Percentiles rank a stretch among this genome's conserved stretches.
Evolutionary conservation across 768 basidiomycete species (phyloP).

Genomic region (Filobasidium floriforme): DNA sequence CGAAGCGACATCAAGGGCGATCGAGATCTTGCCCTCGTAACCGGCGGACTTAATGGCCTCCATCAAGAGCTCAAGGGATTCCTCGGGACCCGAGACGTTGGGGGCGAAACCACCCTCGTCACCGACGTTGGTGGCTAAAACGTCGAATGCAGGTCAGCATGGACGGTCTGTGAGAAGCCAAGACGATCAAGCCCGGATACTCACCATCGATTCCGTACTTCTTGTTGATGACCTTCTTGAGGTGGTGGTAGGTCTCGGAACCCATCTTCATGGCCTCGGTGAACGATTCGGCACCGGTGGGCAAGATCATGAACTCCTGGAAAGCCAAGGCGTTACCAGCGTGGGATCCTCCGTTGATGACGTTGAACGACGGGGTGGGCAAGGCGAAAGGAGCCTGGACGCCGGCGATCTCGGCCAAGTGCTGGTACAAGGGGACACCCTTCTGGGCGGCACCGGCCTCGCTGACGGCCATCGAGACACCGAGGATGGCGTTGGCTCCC

Average conservation of each 20-base stretch:
- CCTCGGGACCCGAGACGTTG: conserved; percentile 93
- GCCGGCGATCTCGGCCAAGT: conserved; percentile 91
- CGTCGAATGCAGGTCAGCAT: not conserved
- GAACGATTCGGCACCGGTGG: conserved; percentile 84
- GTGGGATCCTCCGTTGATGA: conserved; percentile 99
- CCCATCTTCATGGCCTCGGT: conserved; percentile 98
- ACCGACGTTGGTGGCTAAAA: conserved; percentile 89
- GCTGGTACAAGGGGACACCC: conserved; percentile 88
- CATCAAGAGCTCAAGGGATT: conserved; percentile 87
- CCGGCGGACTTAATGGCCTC: conserved; percentile 98
- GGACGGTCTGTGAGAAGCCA: not conserved
- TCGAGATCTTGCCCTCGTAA: conserved; percentile 97
- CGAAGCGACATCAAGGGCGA: conserved; percentile 94
- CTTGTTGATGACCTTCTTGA: conserved; percentile 98
- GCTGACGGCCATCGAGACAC: conserved; percentile 90
- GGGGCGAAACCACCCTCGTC: conserved; percentile 99
- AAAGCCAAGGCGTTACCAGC: conserved; percentile 99
- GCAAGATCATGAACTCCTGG: conserved; percentile 99
- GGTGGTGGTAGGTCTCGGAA: conserved; percentile 91
- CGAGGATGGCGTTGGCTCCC: conserved; percentile 98
- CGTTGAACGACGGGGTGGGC: conserved; percentile 91
- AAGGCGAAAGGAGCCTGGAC: conserved; percentile 88
- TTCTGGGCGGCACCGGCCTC: conserved; percentile 93
- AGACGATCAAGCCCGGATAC: conserved; percentile 29
- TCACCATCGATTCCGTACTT: conserved; percentile 98